Evolutionary conservation across 345 rosid genomes (phyloP).

Genomic region (Citrus trifoliata): DNA sequence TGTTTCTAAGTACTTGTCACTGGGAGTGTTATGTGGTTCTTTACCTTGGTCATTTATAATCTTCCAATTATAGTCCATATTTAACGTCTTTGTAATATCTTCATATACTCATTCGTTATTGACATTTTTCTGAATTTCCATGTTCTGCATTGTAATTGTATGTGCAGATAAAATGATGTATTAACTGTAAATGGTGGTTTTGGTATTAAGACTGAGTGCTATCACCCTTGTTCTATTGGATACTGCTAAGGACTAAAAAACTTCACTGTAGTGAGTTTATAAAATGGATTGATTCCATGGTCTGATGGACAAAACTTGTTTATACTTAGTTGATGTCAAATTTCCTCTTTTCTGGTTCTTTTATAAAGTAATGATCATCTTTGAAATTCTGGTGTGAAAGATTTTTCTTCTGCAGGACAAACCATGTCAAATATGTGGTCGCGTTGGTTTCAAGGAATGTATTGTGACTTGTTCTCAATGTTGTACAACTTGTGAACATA

Average conservation of each 20-base stretch:
- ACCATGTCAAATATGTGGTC: constrained; percentile 45
- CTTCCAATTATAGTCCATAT: not conserved
- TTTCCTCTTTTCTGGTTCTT: not conserved
- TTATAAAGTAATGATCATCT: not conserved
- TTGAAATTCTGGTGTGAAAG: not conserved
- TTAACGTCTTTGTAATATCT: no score
- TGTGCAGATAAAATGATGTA: no score
- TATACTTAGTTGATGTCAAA: not conserved
- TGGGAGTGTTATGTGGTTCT: not conserved
- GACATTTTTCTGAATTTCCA: not conserved
- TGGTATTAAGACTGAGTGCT: not conserved
- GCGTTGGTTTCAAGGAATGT: constrained; percentile 24
- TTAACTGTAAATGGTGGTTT: not conserved
- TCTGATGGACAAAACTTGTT: not conserved
- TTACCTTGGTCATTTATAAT: not conserved
- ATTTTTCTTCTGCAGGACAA: constrained; percentile 24
- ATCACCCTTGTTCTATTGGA: not conserved
- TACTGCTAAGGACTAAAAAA: not conserved
- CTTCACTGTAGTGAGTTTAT: not conserved
- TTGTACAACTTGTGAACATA: constrained; percentile 30
- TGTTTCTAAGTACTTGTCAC: not conserved
- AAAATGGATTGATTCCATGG: not conserved
- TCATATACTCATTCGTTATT: not conserved
- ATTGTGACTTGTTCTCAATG: constrained; percentile 43
- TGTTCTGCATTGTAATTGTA: not conserved